A percentile compares a stretch with the other conserved stretches of the same genome.
These are phyloP conservation scores for Erigeron philadelphicus DNA, from an alignment of 140 eudicot genomes.

Conservation along the genomic window DNA sequence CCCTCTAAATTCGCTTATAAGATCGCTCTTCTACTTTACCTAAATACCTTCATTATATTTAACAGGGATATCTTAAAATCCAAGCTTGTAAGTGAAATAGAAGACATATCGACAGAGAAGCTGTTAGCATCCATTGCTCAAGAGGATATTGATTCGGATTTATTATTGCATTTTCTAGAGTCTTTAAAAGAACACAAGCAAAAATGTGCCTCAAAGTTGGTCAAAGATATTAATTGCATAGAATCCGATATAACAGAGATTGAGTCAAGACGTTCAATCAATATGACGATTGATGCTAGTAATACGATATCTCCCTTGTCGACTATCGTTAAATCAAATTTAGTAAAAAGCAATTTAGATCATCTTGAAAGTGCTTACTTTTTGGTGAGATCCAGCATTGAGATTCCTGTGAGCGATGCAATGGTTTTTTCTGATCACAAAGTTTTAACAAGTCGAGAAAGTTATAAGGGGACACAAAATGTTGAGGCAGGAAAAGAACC, in stretches of 20 bases:
- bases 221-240: slow-evolving; percentile 48
- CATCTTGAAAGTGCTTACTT: slow-evolving; percentile 82
- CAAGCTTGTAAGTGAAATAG: slow-evolving; percentile 46
- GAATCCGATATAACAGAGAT: slow-evolving; percentile 71
- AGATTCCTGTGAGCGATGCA: slow-evolving; percentile 29
- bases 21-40: not conserved
- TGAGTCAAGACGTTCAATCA: slow-evolving; percentile 37
- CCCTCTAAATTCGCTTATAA: not conserved
- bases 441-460: slow-evolving; percentile 42
- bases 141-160: slow-evolving; percentile 66
- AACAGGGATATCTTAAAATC: slow-evolving; percentile 71
- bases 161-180: slow-evolving; percentile 58
- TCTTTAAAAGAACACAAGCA: slow-evolving; percentile 61
- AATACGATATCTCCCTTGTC: slow-evolving; percentile 18
- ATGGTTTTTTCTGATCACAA: slow-evolving; percentile 29
- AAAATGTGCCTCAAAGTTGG: slow-evolving; percentile 49
- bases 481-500: slow-evolving; percentile 28
- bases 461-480: slow-evolving; percentile 8
- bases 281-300: slow-evolving; percentile 14
- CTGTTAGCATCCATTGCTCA: slow-evolving; percentile 41
- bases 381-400: slow-evolving; percentile 54
- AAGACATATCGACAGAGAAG: slow-evolving; percentile 41
- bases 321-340: slow-evolving; percentile 30
- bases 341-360: slow-evolving; percentile 37
- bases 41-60: slow-evolving; percentile 10